Base-by-base conservation (phyloP, 345 rosid species). In the Passiflora organensis region DNA sequence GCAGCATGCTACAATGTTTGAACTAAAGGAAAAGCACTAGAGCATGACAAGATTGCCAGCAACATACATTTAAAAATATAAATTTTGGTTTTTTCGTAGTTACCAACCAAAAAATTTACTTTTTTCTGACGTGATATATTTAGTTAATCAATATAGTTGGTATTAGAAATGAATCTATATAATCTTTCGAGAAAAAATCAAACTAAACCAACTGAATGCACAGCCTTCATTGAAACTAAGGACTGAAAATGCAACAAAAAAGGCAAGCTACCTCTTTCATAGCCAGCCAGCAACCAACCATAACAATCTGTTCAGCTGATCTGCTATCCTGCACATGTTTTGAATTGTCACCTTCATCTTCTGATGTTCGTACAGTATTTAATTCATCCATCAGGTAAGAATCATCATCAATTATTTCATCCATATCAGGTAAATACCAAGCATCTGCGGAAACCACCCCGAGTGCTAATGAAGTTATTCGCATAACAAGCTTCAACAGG, bases 381-480 rank as follows among this genome's bases (percentile, higher is more conserved):
- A 53, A 51, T 56, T 80, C 82, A 52, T 74, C 83, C 65, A 76
- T 62, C 67, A 75, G 51, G 63, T 78, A 78, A 57, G 39, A 59
- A 70, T 84, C 95, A 54, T 77, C 89, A 62, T 76, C 87, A 62
- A 60, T 65, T 68, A 84, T 78, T 70, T 86, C 98, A 80, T 88
- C 98, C 71, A 83, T 74, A 72, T 88, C 93, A 14, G 93, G 79
- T 55, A 82, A 80, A 81, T 63, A 72, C 95, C 86, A 84, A 58
- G 96, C 98, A 81, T 91, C 93, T 43, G 96, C 93, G 53, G 98
- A 88, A 64, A 91, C 98, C 68, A 91, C 98, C 88, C 98, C 73
- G 44, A 88, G 89, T 48, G 98, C 95, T 72, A 91, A 60, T 47
- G 93, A 82, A 68, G 96, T 91, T 59, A 91, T 84, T 51, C 80